Evolutionary conservation across 2,329 filamentous ascomycete species (phyloP), one percentile per base, ranked within the genome.

Genomic region (Pseudophaeomoniella oleicola): DNA sequence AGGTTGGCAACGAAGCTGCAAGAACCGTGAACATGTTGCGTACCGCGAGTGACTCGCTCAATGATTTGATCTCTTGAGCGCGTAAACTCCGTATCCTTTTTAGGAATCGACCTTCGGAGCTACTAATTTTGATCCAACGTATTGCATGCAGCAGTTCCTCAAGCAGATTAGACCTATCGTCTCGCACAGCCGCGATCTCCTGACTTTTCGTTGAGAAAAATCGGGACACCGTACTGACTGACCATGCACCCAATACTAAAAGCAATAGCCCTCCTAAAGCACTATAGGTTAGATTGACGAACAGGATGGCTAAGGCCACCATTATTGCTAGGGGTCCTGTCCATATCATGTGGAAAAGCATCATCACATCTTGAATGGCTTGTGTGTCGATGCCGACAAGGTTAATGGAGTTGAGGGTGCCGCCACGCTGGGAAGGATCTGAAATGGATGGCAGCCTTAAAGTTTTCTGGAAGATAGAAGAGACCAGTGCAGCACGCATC

Each of bases 61-160:
- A 85, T 12, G 80, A 74, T 39, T 69, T 63, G 42, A 96, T 86
- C 56, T 96, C 88, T 41, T 70, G 71, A 36, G 67, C 67, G 39
- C 88, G 75, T 42, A 93, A 81, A 16, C 76, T 69, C 35, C 75
- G 72, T 12, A 94, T 68, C 11, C 86, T 76, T 35, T 76, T 68
- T 10, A 94, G 63, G 51, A 96, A 94, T 19, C 83, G 81, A 39
- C 72, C 79, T 54, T 96, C 88, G 88, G 88, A 96, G 5, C 86
- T 87, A 53, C 94, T 94, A 56, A 76, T 94, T 56, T 96, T 96
- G 60, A 96, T 87, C 50, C 94, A 94, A 16, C 87, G 75, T 16
- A 94, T 86, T 0, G 85, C 83, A 46, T 85, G 80, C 11, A 96
- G 52, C 35, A 96, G 93, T 53, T 96, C 88, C 53, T 94, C 87